These are phyloP conservation scores for Fusarium decemcellulare DNA, from an alignment of 2,329 filamentous ascomycete species.

Conservation along the genomic window DNA sequence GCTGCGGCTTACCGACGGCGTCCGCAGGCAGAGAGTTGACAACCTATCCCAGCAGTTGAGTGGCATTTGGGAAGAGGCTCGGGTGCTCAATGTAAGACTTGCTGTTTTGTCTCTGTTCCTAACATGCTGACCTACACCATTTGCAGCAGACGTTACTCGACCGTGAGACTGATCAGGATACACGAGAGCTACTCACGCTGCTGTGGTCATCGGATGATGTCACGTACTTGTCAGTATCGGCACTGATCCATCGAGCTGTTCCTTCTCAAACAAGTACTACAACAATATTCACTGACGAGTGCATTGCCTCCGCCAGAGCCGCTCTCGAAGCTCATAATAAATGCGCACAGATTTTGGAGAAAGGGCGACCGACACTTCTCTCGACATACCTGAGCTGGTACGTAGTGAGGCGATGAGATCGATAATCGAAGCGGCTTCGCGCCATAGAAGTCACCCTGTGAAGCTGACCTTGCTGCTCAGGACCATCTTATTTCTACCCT, in stretches of 20 bases:
- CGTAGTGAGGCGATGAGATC: too few relatives aligned
- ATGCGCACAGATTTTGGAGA: neutral
- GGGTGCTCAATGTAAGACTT: neutral
- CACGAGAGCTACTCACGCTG: neutral
- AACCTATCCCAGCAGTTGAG: neutral
- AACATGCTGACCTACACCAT: neutral
- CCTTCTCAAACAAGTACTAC: neutral
- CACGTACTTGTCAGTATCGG: neutral
- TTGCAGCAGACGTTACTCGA: neutral
- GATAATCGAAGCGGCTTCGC: too few relatives aligned
- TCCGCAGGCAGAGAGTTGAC: neutral
- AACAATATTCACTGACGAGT: neutral
- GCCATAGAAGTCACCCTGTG: too few relatives aligned
- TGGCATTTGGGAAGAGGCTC: neutral
- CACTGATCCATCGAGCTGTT: neutral
- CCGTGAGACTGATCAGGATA: neutral
- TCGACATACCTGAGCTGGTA: neutral
- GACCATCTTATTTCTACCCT: conserved; percentile 64
- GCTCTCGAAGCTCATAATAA: neutral
- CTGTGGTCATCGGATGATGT: neutral
- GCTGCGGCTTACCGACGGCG: neutral
- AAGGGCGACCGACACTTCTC: neutral
- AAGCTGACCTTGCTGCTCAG: too few relatives aligned
- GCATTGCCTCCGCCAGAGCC: neutral
- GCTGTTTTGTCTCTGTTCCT: neutral